Percentiles rank a stretch among this genome's conserved stretches.
phyloP scores from a whole-genome alignment of 306 rosid genomes.

The Begonia peltatifolia region DNA sequence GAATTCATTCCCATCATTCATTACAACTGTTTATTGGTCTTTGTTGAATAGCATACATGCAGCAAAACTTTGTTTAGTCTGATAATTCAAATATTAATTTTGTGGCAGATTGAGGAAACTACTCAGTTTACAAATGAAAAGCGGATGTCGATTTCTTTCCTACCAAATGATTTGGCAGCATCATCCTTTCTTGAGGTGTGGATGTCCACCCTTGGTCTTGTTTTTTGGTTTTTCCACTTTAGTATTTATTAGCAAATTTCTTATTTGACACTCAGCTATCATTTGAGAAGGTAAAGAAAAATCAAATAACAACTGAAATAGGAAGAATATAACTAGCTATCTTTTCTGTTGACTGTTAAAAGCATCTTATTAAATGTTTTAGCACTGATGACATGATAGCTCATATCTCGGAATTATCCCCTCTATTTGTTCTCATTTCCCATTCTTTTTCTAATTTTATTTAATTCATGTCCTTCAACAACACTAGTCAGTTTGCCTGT shows the following conservation, averaged over 20 bases:
- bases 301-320: no score
- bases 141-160: conserved; percentile 52
- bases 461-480: no score
- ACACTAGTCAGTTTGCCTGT: no score
- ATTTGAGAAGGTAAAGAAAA: no score
- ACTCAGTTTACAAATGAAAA: conserved; percentile 50
- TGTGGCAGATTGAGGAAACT: conserved; percentile 56
- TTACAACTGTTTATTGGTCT: not conserved
- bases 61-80: not conserved
- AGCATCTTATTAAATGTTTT: no score
- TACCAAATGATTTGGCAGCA: conserved; percentile 55
- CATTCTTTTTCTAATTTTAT: no score
- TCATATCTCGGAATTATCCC: no score
- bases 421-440: no score
- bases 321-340: no score
- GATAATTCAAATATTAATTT: conserved; percentile 6
- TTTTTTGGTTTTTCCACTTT: conserved; percentile 1
- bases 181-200: conserved; percentile 68
- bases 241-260: not conserved
- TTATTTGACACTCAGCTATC: not conserved
- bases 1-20: not conserved
- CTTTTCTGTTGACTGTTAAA: no score
- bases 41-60: conserved; percentile 2
- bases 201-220: not conserved
- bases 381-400: no score